Conservation (phyloP, 2,329 filamentous ascomycete species). For the Fusarium verticillioides region DNA sequence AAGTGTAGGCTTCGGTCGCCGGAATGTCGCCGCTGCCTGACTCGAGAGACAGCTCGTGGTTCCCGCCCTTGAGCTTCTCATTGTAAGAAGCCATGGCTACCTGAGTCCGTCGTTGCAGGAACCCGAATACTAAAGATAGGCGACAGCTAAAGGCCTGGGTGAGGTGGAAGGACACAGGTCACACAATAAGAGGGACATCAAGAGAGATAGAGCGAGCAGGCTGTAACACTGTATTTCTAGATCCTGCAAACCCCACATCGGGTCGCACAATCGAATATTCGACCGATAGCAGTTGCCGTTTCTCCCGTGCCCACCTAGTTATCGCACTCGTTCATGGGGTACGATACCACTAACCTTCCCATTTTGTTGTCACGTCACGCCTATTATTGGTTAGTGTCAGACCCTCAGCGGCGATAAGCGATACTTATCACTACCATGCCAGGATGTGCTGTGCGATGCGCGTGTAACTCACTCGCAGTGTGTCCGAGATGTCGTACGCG, state of each 20-base stretch:
- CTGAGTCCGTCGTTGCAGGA: background rate
- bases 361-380: background rate
- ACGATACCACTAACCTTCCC: background rate
- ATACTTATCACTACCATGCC: background rate
- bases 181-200: background rate
- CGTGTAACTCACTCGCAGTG: background rate
- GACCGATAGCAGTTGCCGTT: slow-evolving; percentile 8
- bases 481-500: background rate
- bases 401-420: background rate
- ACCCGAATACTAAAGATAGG: background rate
- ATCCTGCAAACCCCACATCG: background rate
- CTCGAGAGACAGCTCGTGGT: slow-evolving; percentile 6
- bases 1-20: background rate
- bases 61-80: slow-evolving; percentile 4
- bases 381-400: background rate
- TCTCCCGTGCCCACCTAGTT: slow-evolving; percentile 2
- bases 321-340: background rate
- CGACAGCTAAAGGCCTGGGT: background rate
- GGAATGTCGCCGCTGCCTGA: slow-evolving; percentile 5
- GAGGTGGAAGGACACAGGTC: background rate
- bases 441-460: background rate
- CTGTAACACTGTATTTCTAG: background rate
- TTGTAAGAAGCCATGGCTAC: background rate
- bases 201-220: background rate
- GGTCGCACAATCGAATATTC: background rate